Conservation (phyloP, 805 yeast species). For the Spathaspora arborariae region DNA sequence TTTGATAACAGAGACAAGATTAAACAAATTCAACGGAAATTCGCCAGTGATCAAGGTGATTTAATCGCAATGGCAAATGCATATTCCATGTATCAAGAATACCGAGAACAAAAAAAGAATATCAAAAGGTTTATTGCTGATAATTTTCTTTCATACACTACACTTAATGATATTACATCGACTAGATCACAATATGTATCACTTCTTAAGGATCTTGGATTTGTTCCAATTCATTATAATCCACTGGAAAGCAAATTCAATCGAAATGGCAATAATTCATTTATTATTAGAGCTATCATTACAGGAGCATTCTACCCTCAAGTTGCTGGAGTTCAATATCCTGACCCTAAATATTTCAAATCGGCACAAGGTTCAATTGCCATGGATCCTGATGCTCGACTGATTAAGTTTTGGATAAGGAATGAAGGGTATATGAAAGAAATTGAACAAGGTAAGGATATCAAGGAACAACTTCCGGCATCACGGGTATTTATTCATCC, state of each 20-base stretch:
- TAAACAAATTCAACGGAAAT: constrained; percentile 40
- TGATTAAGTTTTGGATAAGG: constrained; percentile 69
- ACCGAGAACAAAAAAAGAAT: constrained; percentile 20
- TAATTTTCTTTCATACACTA: constrained; percentile 57
- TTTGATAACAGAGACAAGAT: constrained; percentile 63
- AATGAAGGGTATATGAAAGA: constrained; percentile 46
- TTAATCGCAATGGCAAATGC: constrained; percentile 63
- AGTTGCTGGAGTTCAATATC: constrained; percentile 73
- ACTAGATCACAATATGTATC: constrained; percentile 67
- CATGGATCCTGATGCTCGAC: constrained; percentile 76
- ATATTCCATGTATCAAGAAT: constrained; percentile 46
- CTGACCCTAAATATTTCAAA: constrained; percentile 71
- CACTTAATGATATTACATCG: constrained; percentile 68
- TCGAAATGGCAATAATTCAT: constrained; percentile 46
- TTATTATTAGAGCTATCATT: constrained; percentile 60
- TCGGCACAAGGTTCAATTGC: constrained; percentile 78
- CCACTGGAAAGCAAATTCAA: constrained; percentile 32
- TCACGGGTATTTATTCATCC: constrained; percentile 84
- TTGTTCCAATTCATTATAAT: constrained; percentile 54
- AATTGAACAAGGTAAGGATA: constrained; percentile 8
- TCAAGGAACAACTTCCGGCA: constrained; percentile 45
- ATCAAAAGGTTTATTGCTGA: constrained; percentile 47
- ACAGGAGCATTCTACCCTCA: constrained; percentile 85
- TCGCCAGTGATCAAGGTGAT: constrained; percentile 65
- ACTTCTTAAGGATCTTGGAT: constrained; percentile 73